Evolutionary conservation across 2,329 filamentous ascomycete genomes (phyloP).

Genomic region (Fusarium albosuccineum): DNA sequence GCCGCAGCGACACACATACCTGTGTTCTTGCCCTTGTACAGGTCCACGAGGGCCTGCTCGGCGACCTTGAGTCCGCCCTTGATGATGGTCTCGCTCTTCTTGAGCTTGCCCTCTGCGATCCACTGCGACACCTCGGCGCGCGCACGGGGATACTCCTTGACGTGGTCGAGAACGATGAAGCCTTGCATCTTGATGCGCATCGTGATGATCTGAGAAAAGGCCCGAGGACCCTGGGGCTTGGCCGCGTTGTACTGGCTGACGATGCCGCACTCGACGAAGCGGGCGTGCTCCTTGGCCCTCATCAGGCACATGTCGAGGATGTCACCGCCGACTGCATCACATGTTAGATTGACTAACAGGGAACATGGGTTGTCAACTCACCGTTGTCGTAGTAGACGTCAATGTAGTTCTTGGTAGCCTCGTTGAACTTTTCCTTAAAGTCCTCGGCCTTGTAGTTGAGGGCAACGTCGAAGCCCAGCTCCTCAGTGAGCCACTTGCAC

Average conservation of each 20-base stretch:
- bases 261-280: constrained; percentile 79
- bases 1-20: constrained; percentile 48
- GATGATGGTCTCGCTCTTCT: constrained; percentile 79
- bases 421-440: constrained; percentile 71
- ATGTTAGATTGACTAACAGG: constrained; percentile 10
- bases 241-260: constrained; percentile 78
- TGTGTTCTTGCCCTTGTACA: constrained; percentile 79
- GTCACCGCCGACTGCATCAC: constrained; percentile 70
- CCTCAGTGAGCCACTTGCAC: constrained; percentile 72
- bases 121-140: constrained; percentile 74
- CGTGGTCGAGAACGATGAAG: constrained; percentile 81
- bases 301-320: constrained; percentile 76
- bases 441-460: constrained; percentile 77
- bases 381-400: constrained; percentile 81
- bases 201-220: constrained; percentile 65
- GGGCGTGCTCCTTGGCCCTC: constrained; percentile 71
- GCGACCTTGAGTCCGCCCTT: constrained; percentile 75
- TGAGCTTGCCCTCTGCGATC: constrained; percentile 78
- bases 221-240: constrained; percentile 67
- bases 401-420: constrained; percentile 69
- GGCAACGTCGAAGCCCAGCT: constrained; percentile 75
- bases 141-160: constrained; percentile 69
- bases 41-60: constrained; percentile 71
- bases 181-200: constrained; percentile 75
- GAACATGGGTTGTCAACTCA: constrained; percentile 20